Evolutionary conservation across 345 rosid genomes (phyloP).

Genomic region (Eucalyptus sp.): DNA sequence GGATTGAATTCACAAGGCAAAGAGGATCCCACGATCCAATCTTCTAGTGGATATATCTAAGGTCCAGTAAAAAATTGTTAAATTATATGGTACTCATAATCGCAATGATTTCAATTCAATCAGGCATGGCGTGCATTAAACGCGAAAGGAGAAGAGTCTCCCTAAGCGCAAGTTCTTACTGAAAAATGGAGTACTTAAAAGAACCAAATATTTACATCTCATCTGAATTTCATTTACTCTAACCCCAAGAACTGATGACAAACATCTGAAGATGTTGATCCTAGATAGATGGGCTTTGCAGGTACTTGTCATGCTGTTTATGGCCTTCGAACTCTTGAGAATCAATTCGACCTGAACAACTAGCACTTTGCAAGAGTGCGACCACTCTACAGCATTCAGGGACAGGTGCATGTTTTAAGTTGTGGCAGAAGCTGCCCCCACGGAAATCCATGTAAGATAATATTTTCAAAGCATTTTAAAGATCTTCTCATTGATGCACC

Average conservation of each 20-base stretch:
- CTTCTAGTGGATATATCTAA: slow-evolving; percentile 64
- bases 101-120: neutral
- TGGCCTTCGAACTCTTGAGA: neutral
- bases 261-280: neutral
- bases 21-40: slow-evolving; percentile 78
- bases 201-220: neutral
- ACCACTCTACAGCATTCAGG: neutral
- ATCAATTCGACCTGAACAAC: neutral
- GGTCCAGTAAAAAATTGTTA: neutral
- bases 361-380: neutral
- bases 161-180: neutral
- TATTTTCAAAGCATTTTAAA: neutral
- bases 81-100: neutral
- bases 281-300: neutral
- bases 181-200: neutral
- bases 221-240: neutral
- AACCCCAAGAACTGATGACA: neutral
- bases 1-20: slow-evolving; percentile 66
- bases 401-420: neutral
- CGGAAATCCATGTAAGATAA: neutral
- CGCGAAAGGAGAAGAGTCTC: neutral
- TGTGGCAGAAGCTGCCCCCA: neutral
- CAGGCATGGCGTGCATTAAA: neutral
- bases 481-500: neutral
- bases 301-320: neutral